Percentiles rank a stretch among this genome's conserved stretches.
Conservation (phyloP, 2,329 filamentous ascomycete genomes). For the Dactylonectria macrodidyma region DNA sequence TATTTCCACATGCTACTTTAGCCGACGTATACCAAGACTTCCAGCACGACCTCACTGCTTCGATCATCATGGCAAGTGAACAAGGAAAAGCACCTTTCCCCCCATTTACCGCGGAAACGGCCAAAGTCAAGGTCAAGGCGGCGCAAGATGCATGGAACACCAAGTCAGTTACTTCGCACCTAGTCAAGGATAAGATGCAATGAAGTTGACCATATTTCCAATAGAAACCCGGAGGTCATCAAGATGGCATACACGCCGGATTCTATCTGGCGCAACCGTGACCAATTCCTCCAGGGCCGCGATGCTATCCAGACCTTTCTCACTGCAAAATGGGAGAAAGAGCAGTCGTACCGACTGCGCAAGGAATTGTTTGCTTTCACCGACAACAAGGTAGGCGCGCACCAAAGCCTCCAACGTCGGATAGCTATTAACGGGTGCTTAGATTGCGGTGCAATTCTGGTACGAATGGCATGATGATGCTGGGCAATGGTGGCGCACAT, state of each 20-base stretch:
- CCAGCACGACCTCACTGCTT: too few species aligned
- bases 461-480: constrained; percentile 82
- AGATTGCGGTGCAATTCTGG: constrained; percentile 93
- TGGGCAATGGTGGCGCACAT: constrained; percentile 89
- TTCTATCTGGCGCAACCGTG: constrained; percentile 86
- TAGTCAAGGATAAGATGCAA: neutral
- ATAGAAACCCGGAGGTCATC: constrained; percentile 74
- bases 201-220: neutral
- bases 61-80: neutral
- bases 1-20: too few species aligned
- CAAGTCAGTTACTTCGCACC: constrained; percentile 62
- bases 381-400: constrained; percentile 68
- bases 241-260: constrained; percentile 82
- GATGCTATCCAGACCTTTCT: constrained; percentile 79
- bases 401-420: too few species aligned
- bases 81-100: constrained; percentile 66
- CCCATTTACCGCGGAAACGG: constrained; percentile 82
- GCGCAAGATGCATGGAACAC: constrained; percentile 90
- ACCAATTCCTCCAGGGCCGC: constrained; percentile 77
- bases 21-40: neutral
- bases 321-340: constrained; percentile 80
- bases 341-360: constrained; percentile 80
- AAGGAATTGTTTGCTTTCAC: constrained; percentile 88
- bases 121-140: constrained; percentile 83
- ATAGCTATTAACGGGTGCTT: neutral